Percentiles rank a stretch among this genome's conserved stretches.
phyloP scores from a whole-genome alignment of 1,284 basidiomycete genomes.

The Golubevia pallescens region DNA sequence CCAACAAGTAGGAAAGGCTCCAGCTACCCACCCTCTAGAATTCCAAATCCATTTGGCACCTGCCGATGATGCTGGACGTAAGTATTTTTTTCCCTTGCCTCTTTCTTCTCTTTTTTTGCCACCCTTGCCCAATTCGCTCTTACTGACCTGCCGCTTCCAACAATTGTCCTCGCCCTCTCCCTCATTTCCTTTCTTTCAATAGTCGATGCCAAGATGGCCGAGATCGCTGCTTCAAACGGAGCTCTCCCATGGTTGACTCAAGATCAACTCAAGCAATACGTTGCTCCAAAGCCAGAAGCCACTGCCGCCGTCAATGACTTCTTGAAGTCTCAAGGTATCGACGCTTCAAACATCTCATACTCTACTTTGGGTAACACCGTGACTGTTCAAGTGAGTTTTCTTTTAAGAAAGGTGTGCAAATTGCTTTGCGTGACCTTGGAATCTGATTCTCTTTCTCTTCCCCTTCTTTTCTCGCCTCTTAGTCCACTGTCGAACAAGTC shows the following conservation, averaged over 20 bases:
- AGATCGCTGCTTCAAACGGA: slow-evolving; percentile 5
- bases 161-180: neutral
- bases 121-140: neutral
- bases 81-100: neutral
- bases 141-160: neutral
- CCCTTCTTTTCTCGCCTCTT: neutral
- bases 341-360: neutral
- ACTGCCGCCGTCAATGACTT: slow-evolving; percentile 3
- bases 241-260: slow-evolving; percentile 9
- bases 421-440: too few species aligned
- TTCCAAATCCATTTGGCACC: slow-evolving; percentile 12
- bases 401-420: neutral
- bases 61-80: neutral
- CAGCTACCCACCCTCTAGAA: neutral
- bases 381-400: slow-evolving; percentile 1
- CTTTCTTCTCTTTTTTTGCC: neutral
- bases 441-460: neutral
- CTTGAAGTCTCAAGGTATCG: slow-evolving; percentile 7
- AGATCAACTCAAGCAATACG: slow-evolving; percentile 8
- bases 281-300: slow-evolving; percentile 4
- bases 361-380: slow-evolving; percentile 10
- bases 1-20: neutral
- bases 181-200: neutral
- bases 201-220: slow-evolving; percentile 4
- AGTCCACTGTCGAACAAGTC: slow-evolving; percentile 6